Base-by-base conservation (phyloP, 78 protist genomes). In the Monosiga brevicollis region DNA sequence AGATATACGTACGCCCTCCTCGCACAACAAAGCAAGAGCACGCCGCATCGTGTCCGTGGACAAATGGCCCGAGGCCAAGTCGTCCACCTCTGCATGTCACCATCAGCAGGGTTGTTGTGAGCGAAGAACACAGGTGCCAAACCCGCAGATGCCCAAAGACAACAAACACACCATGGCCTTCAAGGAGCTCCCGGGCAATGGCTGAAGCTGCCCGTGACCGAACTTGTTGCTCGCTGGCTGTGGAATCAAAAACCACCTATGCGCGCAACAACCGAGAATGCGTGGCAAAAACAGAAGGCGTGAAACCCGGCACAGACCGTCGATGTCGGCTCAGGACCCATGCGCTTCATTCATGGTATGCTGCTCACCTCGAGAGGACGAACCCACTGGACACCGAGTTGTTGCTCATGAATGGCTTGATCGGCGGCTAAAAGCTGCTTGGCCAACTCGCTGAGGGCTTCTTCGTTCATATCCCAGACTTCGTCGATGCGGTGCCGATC, bases 381-480 rank as follows among this genome's bases (percentile, higher is more conserved):
- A 36, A 34, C 62, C 95, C 91, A 92, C 36, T 62, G 1, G 39
- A 87, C 86, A 34, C 90, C 90, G 29, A 89, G 86, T 15, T 85
- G 90, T 41, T 89, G 90, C 82, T 90, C 93, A 42, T 49, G 83
- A 80, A 93, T 76, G 73, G 90, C 73, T 49, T 78, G 73, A 83
- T 92, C 93, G 1, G 90, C 95, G 73, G 81, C 75, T 42, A 90
- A 29, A 36, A 83, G 73, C 40, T 38, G 36, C 55, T 82, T 42
- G 34, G 86, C 80, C 38, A 84, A 82, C 81, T 72, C 86, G 34
- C 39, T 40, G 42, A 83, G 87, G 25, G 9, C 41, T 70, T 87
- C 88, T 81, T 93, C 90, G 83, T 93, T 85, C 93, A 93, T 88
- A 74, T 20, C 40, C 91, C 91, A 90, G 29, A 93, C 82, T 32